Evolutionary conservation across 2,329 filamentous ascomycete genomes (phyloP).

Genomic region (Clonostachys rhizophaga): DNA sequence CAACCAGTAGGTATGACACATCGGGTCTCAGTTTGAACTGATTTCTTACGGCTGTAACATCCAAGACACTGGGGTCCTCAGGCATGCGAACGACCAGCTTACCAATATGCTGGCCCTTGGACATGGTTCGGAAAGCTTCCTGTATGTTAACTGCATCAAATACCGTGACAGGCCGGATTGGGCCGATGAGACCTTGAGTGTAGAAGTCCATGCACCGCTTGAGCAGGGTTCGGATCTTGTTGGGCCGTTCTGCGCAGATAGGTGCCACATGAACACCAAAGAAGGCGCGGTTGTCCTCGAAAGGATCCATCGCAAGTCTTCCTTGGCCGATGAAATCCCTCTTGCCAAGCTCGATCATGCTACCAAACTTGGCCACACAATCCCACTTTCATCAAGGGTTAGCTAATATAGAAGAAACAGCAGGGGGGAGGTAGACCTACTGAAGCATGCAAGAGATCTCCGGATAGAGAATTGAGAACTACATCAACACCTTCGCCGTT

Average conservation of each 20-base stretch:
- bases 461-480: constrained; percentile 23
- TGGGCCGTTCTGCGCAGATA: too few relatives aligned
- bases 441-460: constrained; percentile 19
- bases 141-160: constrained; percentile 17
- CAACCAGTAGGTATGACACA: constrained; percentile 20
- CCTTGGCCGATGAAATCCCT: constrained; percentile 21
- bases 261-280: constrained; percentile 21
- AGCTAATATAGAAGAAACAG: too few relatives aligned
- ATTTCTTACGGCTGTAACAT: too few relatives aligned
- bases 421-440: too few relatives aligned
- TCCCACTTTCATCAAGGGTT: constrained; percentile 17
- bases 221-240: too few relatives aligned
- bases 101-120: constrained; percentile 30
- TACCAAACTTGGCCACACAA: constrained; percentile 36
- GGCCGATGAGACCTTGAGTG: too few relatives aligned
- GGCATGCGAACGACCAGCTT: constrained; percentile 29
- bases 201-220: too few relatives aligned
- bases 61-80: too few relatives aligned
- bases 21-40: background rate
- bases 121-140: constrained; percentile 36
- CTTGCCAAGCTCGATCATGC: constrained; percentile 40
- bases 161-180: constrained; percentile 6
- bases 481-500: constrained; percentile 22
- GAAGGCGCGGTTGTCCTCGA: constrained; percentile 28
- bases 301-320: constrained; percentile 14